Conservation (phyloP, 768 basidiomycete genomes). For the Psilocybe cyanescens region DNA sequence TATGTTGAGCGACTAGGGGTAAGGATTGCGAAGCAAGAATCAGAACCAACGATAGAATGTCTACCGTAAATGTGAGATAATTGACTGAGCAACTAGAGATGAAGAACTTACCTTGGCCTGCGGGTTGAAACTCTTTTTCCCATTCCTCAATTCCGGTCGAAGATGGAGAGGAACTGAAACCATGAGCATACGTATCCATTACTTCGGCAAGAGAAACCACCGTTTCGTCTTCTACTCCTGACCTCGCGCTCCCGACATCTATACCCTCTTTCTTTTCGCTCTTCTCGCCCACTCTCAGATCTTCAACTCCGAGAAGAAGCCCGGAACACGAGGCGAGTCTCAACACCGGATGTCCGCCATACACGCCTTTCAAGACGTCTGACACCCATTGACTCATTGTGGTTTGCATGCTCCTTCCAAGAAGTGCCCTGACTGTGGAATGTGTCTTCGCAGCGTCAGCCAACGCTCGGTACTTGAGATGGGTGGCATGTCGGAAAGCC, state of each 20-base stretch:
- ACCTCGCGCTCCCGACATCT: conserved; percentile 34
- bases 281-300: conserved; percentile 41
- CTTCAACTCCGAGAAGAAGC: conserved; percentile 65
- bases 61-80: conserved; percentile 28
- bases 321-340: conserved; percentile 68
- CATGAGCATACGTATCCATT: conserved; percentile 58
- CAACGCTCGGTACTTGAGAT: conserved; percentile 51
- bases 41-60: conserved; percentile 52
- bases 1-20: conserved; percentile 53
- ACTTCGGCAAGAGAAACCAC: conserved; percentile 76
- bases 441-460: conserved; percentile 36
- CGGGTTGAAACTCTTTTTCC: conserved; percentile 72
- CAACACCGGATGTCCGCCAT: conserved; percentile 67
- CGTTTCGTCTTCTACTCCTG: conserved; percentile 63
- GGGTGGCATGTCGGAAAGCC: conserved; percentile 64
- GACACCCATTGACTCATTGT: conserved; percentile 54
- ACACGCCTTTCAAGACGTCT: conserved; percentile 58
- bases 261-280: conserved; percentile 27
- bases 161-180: conserved; percentile 21
- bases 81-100: conserved; percentile 2
- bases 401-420: conserved; percentile 41
- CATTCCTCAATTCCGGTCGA: conserved; percentile 44
- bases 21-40: conserved; percentile 66
- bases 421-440: conserved; percentile 36
- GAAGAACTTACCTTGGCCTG: conserved; percentile 42